Evolutionary conservation across 495 filamentous ascomycete species (phyloP), one percentile per base, ranked within the genome.

Genomic region (Antarctomyces pellizariae): DNA sequence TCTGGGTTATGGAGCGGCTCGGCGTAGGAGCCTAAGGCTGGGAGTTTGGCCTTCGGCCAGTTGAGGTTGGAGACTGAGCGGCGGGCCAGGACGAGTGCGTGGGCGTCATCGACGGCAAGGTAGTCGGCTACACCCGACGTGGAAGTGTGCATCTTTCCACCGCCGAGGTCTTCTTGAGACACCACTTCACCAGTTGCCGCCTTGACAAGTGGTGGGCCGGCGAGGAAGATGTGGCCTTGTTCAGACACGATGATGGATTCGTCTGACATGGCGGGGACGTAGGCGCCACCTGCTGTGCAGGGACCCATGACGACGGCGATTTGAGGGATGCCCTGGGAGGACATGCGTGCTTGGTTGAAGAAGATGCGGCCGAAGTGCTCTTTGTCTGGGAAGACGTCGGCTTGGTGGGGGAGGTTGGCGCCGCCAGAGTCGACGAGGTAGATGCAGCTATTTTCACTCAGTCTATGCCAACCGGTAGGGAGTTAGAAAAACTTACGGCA

Each of bases 351-450:
- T 49, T 97, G 86, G 53, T 97, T 95, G 56, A 74, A 97, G 59
- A 97, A 97, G 37, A 95, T 92, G 30, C 89, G 74, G 16, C 86
- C 86, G 41, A 97, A 95, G 45, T 95, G 84, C 8, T 93, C 79
- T 18, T 67, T 60, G 43, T 97, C 86, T 1, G 86, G 86, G 53
- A 97, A 97, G 32, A 95, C 86, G 45, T 91, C 82, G 2, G 84
- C 74, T 48, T 97, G 86, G 38, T 95, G 74, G 3, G 86, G 89
- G 2, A 97, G 65, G 45, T 97, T 97, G 13, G 82, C 86, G 38
- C 86, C 86, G 24, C 86, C 86, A 0, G 82, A 92, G 42, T 97
- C 86, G 17, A 97, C 86, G 16, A 97, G 60, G 49, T 95, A 97
- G 41, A 97, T 76, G 47, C 86, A 97, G 11, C 59, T 64, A 29